These are phyloP conservation scores for Syzygium oleosum DNA, from an alignment of 345 rosid genomes.

Conservation along the genomic window DNA sequence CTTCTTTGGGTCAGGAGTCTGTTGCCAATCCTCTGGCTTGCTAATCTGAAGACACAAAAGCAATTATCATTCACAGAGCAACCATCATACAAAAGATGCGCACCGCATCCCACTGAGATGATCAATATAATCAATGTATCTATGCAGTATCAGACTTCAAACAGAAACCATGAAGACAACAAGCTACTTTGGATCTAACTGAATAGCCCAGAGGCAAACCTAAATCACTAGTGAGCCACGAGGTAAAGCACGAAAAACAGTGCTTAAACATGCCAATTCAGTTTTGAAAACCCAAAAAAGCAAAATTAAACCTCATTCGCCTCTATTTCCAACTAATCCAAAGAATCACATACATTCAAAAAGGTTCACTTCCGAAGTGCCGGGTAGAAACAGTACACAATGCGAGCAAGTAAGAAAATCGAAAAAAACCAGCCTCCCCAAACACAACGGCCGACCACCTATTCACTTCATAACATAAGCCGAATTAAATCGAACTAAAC, in stretches of 20 bases:
- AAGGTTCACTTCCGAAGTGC: background rate
- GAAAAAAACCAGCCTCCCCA: background rate
- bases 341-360: background rate
- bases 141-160: background rate
- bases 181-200: background rate
- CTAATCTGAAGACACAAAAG: slow-evolving; percentile 50
- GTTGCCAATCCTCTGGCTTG: slow-evolving; percentile 79
- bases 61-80: slow-evolving; percentile 8
- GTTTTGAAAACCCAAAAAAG: background rate
- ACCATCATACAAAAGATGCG: slow-evolving; percentile 3
- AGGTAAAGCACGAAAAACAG: background rate
- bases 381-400: background rate
- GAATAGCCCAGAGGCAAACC: background rate
- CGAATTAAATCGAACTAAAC: background rate
- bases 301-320: background rate
- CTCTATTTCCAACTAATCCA: background rate
- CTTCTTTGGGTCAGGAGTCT: slow-evolving; percentile 67
- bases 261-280: background rate
- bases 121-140: background rate
- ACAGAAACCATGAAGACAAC: background rate
- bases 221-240: background rate
- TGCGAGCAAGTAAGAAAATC: background rate
- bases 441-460: background rate
- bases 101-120: background rate
- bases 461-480: background rate